A percentile compares a stretch with the other conserved stretches of the same genome.
phyloP scores from a whole-genome alignment of 1,139 yeast species.

The Spathaspora sp. region DNA sequence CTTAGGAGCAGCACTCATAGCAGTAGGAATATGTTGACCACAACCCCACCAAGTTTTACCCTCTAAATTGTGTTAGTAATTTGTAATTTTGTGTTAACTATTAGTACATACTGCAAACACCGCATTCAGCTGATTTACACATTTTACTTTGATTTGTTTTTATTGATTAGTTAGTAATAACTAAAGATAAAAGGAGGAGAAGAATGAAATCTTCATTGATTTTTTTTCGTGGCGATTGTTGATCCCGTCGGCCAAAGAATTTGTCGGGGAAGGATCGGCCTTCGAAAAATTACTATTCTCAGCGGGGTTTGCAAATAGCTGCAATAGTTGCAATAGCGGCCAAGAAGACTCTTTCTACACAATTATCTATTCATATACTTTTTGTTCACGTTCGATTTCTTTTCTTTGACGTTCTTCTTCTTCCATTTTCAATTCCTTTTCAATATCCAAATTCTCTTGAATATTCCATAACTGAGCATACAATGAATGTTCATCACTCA shows the following conservation, averaged over 20 bases:
- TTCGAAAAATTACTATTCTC: not conserved
- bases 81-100: not conserved
- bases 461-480: conserved; percentile 86
- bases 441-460: conserved; percentile 75
- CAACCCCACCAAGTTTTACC: conserved; percentile 46
- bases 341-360: not conserved
- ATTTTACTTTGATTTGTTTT: conserved; percentile 8
- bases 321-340: not conserved
- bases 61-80: conserved; percentile 17
- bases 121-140: conserved; percentile 22
- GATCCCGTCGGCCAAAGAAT: not conserved
- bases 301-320: not conserved
- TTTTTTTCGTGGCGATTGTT: not conserved
- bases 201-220: not conserved
- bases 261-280: not conserved
- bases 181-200: conserved; percentile 2
- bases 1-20: conserved; percentile 35
- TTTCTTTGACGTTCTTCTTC: conserved; percentile 18
- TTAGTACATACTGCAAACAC: conserved; percentile 17
- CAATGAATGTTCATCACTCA: conserved; percentile 54
- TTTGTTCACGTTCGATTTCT: conserved; percentile 12
- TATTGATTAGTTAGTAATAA: not conserved
- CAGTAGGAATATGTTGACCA: conserved; percentile 42
- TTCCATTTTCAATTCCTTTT: conserved; percentile 21
- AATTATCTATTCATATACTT: conserved; percentile 5